phyloP scores from a whole-genome alignment of 352 stramenopile species.

The Globisporangium radiosum region DNA sequence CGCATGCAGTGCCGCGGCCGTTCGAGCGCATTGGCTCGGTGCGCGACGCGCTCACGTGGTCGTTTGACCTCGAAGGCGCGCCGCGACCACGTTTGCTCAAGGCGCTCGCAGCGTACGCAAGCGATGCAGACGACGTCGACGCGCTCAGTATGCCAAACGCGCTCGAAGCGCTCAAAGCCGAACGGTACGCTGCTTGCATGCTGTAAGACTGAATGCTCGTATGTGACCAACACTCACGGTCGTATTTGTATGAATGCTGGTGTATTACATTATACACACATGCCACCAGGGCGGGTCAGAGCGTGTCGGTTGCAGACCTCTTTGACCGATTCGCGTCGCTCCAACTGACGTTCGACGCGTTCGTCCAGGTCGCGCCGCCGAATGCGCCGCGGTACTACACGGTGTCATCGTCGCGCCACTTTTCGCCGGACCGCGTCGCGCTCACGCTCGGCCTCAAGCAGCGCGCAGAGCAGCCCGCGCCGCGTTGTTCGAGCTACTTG shows the following conservation, averaged over 20 bases:
- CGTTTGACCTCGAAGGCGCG: slow-evolving; percentile 63
- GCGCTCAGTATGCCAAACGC: slow-evolving; percentile 39
- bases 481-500: slow-evolving; percentile 74
- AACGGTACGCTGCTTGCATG: slow-evolving; percentile 20
- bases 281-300: slow-evolving; percentile 2
- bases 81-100: slow-evolving; percentile 55
- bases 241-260: too few relatives aligned
- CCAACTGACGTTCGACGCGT: slow-evolving; percentile 47
- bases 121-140: slow-evolving; percentile 38
- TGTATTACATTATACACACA: too few relatives aligned
- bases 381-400: slow-evolving; percentile 79
- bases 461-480: slow-evolving; percentile 38
- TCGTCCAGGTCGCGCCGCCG: slow-evolving; percentile 59
- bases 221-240: not conserved
- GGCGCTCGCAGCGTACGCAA: slow-evolving; percentile 53
- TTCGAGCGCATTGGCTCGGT: slow-evolving; percentile 54
- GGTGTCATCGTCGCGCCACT: slow-evolving; percentile 69
- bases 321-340: slow-evolving; percentile 66
- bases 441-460: slow-evolving; percentile 70
- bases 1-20: slow-evolving; percentile 19
- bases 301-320: slow-evolving; percentile 54
- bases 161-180: slow-evolving; percentile 32
- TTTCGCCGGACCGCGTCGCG: slow-evolving; percentile 45
- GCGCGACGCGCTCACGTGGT: slow-evolving; percentile 68
- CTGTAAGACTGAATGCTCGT: not conserved